Conservation (phyloP, 129 eudicot species). For the Centaurea solstitialis region DNA sequence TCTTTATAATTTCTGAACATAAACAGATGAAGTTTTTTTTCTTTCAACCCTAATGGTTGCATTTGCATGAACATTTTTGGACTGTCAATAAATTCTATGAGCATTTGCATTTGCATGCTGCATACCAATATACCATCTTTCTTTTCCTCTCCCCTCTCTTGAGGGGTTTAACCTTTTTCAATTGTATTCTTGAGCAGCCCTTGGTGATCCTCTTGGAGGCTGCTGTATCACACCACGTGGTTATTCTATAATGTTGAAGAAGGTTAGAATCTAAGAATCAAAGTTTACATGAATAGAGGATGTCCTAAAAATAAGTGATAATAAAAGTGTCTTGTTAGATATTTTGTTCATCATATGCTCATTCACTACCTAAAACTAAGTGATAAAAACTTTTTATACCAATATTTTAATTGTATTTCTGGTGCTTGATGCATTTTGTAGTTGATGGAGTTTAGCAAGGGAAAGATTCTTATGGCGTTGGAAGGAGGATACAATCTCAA, state of each 20-base stretch:
- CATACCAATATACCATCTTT: not conserved
- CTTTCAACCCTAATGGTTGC: not conserved
- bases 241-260: conserved; percentile 71
- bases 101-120: not conserved
- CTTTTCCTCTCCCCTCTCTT: not conserved
- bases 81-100: not conserved
- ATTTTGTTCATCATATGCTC: not conserved
- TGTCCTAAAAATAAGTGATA: conserved; percentile 1
- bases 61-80: conserved; percentile 4
- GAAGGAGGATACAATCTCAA: conserved; percentile 94
- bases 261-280: conserved; percentile 46
- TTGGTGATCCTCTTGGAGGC: conserved; percentile 94
- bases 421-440: conserved; percentile 31
- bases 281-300: not conserved
- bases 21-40: not conserved
- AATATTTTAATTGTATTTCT: conserved; percentile 1
- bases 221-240: conserved; percentile 84
- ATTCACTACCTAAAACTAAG: not conserved
- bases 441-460: conserved; percentile 86
- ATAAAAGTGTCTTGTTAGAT: not conserved
- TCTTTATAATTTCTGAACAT: not conserved
- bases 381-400: not conserved
- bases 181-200: conserved; percentile 54
- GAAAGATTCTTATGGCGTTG: conserved; percentile 80
- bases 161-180: not conserved